Evolutionary conservation across 805 yeast genomes (phyloP), one percentile per base, ranked within the genome.

Genomic region (Schwanniomyces sp.): DNA sequence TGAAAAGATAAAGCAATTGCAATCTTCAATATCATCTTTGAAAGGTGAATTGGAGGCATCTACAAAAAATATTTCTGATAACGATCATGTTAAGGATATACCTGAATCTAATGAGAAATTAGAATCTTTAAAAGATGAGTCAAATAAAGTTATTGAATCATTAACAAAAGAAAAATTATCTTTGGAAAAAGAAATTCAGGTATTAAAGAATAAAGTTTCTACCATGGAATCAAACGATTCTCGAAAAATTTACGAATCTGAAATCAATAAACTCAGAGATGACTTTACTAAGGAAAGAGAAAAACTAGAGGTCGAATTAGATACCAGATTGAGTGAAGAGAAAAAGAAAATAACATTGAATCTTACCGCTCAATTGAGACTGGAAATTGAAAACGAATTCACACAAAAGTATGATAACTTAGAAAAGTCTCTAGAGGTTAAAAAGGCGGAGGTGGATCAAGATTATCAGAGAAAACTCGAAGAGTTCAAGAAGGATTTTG

Each of bases 401-500:
- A 48, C 54, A 42, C 42, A 48, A 5, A 63, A 59, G 37, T 48
- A 51, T 34, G 57, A 51, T 10, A 51, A 49, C 40, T 46, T 56
- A 40, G 58, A 59, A 48, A 49, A 53, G 21, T 42, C 54, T 8
- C 43, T 58, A 14, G 45, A 58, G 37, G 50, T 53, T 25, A 51
- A 59, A 24, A 56, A 59, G 47, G 64, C 64, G 7, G 68, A 72
- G 45, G 65, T 79, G 56, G 74, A 75, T 46, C 62, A 59, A 37
- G 73, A 67, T 30, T 57, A 62, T 41, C 64, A 67, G 53, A 62
- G 58, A 44, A 55, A 52, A 29, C 54, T 55, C 36, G 63, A 56
- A 40, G 53, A 47, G 9, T 61, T 60, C 42, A 42, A 57, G 6
- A 54, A 51, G 28, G 58, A 53, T 24, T 47, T 65, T 48, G 47